Base-by-base conservation (phyloP, 2,329 filamentous ascomycete genomes). In the Ceratocystis colombiana region DNA sequence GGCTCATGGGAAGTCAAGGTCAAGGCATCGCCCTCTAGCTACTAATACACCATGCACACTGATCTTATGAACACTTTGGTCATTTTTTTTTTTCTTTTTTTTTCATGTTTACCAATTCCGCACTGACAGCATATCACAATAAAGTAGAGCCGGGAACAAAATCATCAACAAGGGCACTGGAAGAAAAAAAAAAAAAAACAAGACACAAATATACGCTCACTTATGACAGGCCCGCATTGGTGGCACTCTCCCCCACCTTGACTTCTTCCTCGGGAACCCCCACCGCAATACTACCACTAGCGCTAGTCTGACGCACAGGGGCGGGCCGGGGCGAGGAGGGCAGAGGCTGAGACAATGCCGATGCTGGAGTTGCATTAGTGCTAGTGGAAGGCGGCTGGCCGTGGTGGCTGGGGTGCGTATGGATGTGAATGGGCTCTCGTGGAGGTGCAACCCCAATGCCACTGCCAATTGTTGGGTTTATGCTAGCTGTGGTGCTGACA, bases 251-350 rank as follows among this genome's bases (percentile, higher is more conserved):
- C 1, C 84, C 84, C 33, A 86, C 82, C 64, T 78, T 78, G 55
- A 86, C 73, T 71, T 84, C 83, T 61, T 85, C 82, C 55, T 85
- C 83, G 0, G 82, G 79, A 2, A 84, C 82, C 1, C 82, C 82
- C 0, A 83, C 78, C 4, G 75, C 80, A 1, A 80, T 73, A 67
- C 77, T 79, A 25, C 77, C 75, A 0, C 75, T 69, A 4, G 77
- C 71, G 67, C 80, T 83, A 71, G 73, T 70, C 5, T 77, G 79
- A 7, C 78, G 73, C 10, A 79, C 78, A 6, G 74, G 71, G 10
- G 68, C 67, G 72, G 69, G 41, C 79, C 77, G 20, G 79, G 76
- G 2, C 37, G 37, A 41, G 76, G 79, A 1, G 77, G 77, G 48
- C 20, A 64, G 59, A 12, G 46, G 63, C 37, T 65, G 63, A 15